These are phyloP conservation scores for Kregervanrija pseudodelftensis DNA, from an alignment of 805 yeast species.

Conservation along the genomic window DNA sequence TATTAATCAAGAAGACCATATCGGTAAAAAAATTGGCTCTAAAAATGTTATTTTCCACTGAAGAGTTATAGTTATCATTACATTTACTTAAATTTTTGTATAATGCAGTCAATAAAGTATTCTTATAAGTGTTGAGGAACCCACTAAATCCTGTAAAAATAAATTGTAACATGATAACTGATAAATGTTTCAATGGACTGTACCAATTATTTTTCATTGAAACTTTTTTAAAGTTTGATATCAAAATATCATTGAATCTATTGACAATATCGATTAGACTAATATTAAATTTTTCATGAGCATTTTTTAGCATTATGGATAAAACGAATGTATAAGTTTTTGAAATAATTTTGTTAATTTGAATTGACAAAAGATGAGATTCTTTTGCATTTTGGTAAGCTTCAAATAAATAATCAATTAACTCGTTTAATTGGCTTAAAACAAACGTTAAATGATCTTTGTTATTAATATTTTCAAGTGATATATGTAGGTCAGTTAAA, in stretches of 20 bases:
- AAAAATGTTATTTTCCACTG: conserved; percentile 25
- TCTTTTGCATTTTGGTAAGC: conserved; percentile 18
- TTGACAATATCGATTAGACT: conserved; percentile 24
- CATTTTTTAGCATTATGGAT: conserved; percentile 22
- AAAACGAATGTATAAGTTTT: conserved; percentile 17
- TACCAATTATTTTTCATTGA: conserved; percentile 28
- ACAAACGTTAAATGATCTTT: conserved; percentile 18
- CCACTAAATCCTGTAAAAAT: conserved; percentile 28
- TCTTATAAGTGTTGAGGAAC: conserved; percentile 27
- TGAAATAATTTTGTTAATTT: conserved; percentile 19
- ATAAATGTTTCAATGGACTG: conserved; percentile 24
- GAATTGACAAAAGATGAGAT: conserved; percentile 18
- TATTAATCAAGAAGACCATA: conserved; percentile 23
- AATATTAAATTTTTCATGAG: conserved; percentile 27
- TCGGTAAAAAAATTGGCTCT: conserved; percentile 28
- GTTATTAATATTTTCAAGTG: background rate
- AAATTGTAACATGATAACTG: conserved; percentile 22
- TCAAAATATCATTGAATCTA: conserved; percentile 16
- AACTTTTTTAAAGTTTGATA: conserved; percentile 20
- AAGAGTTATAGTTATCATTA: conserved; percentile 27
- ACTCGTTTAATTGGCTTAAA: conserved; percentile 17
- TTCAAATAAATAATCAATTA: conserved; percentile 16
- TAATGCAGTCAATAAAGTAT: conserved; percentile 18
- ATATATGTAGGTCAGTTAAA: conserved; percentile 1
- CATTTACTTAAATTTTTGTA: conserved; percentile 29